Evolutionary conservation across 345 rosid genomes (phyloP).

Genomic region (Hirschfeldia incana): DNA sequence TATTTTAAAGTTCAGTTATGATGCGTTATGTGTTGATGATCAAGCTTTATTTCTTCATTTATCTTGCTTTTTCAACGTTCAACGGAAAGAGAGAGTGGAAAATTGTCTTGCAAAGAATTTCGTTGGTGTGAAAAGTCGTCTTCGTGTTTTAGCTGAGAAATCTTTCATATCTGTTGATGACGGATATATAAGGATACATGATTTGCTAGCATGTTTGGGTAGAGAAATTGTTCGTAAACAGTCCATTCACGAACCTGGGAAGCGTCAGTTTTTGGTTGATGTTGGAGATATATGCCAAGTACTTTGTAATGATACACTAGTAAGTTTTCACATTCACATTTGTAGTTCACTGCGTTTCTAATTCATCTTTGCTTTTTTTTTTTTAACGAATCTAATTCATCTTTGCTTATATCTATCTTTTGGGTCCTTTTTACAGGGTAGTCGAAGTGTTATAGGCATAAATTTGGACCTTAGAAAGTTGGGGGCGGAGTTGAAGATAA

Average conservation of each 20-base stretch:
- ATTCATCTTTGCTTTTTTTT: no score
- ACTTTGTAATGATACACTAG: background rate
- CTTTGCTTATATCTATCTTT: no score
- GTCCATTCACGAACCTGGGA: conserved; percentile 4
- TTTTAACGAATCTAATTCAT: no score
- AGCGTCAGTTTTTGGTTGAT: conserved; percentile 29
- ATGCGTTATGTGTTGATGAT: conserved; percentile 28
- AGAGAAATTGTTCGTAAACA: conserved; percentile 14
- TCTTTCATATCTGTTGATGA: background rate
- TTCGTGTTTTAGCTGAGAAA: conserved; percentile 20
- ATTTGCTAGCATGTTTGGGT: background rate
- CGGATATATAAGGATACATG: background rate
- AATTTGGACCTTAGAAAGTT: background rate
- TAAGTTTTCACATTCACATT: conserved; percentile 2
- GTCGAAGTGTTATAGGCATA: conserved; percentile 15
- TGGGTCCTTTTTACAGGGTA: conserved; percentile 14
- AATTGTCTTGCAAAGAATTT: background rate
- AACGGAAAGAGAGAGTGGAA: background rate
- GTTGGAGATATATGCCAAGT: conserved; percentile 27
- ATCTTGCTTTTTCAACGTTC: conserved; percentile 28
- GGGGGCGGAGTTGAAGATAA: background rate
- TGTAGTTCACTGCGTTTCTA: no score
- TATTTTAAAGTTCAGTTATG: conserved; percentile 32
- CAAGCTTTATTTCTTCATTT: conserved; percentile 36
- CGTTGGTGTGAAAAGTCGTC: background rate